Evolutionary conservation across 441 rosid species (phyloP), one percentile per base, ranked within the genome.

Genomic region (Francoa sonchifolia): DNA sequence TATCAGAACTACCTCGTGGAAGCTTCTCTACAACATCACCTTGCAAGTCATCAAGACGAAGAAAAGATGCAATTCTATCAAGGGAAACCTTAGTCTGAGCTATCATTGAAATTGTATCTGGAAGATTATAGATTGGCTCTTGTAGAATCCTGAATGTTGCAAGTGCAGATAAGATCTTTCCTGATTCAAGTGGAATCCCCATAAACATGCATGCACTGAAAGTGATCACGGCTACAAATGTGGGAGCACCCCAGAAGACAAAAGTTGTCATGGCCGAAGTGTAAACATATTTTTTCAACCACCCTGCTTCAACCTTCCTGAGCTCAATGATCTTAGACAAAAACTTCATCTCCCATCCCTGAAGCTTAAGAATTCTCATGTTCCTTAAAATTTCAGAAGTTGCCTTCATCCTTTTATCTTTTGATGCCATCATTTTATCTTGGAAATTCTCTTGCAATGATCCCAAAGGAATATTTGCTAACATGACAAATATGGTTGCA

Each of bases 331-430:
- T 55, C 53, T 68, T 73, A 5, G 73, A 63, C 50, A 79, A 33
- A 52, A 79, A 75, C 54, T 73, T 79, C 74, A 75, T 73, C 62
- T 79, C 83, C 83, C 83, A 79, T 3, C 61, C 89, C 48, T 79
- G 88, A 55, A 79, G 73, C 48, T 79, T 79, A 42, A 73, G 74
- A 61, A 79, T 79, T 41, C 65, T 73, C 76, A 79, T 76, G 55
- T 71, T 76, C 44, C 70, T 55, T 22, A 75, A 48, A 37, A 64
- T 64, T 56, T 74, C 82, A 0, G 78, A 65, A 11, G 79, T 78
- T 0, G 65, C 60, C 44, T 70, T 79, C 83, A 79, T 75, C 52
- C 83, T 62, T 36, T 40, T 52, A 42, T 79, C 88, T 48, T 79
- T 75, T 1, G 67, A 62, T 45, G 68, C 19, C 88, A 79, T 79